Evolutionary conservation across 2,329 filamentous ascomycete genomes (phyloP).

Genomic region (Monilinia vaccinii-corymbosi): DNA sequence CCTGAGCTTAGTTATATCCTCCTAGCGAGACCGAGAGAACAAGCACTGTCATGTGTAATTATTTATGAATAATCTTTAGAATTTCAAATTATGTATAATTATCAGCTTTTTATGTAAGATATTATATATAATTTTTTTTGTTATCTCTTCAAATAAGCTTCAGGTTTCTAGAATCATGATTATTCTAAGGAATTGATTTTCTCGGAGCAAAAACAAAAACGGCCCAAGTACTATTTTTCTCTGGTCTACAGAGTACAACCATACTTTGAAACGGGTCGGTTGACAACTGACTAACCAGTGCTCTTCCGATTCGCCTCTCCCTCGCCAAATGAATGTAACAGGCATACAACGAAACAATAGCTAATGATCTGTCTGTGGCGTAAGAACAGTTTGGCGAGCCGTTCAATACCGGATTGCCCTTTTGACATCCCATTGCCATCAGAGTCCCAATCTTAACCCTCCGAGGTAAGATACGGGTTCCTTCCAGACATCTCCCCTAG

Average conservation of each 20-base stretch:
- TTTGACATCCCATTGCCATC: background rate
- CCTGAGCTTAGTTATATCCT: background rate
- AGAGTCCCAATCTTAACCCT: background rate
- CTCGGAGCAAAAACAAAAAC: too few relatives aligned
- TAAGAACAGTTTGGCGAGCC: too few relatives aligned
- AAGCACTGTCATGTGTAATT: background rate
- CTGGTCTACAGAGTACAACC: background rate
- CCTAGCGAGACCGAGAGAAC: background rate
- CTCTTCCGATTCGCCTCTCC: background rate
- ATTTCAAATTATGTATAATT: too few relatives aligned
- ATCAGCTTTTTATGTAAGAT: too few relatives aligned
- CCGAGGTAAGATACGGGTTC: too few relatives aligned
- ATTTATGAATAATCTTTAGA: too few relatives aligned
- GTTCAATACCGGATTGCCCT: background rate
- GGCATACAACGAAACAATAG: background rate
- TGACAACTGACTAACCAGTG: background rate
- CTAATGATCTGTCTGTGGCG: background rate
- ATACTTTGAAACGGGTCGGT: background rate
- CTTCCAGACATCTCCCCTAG: background rate
- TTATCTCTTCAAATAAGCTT: too few relatives aligned
- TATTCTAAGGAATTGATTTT: too few relatives aligned
- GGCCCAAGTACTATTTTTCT: too few relatives aligned
- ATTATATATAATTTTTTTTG: too few relatives aligned
- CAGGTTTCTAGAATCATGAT: too few relatives aligned
- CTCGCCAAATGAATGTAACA: background rate